These are phyloP conservation scores for Artemisia annua DNA, from an alignment of 129 eudicot genomes.

Conservation along the genomic window DNA sequence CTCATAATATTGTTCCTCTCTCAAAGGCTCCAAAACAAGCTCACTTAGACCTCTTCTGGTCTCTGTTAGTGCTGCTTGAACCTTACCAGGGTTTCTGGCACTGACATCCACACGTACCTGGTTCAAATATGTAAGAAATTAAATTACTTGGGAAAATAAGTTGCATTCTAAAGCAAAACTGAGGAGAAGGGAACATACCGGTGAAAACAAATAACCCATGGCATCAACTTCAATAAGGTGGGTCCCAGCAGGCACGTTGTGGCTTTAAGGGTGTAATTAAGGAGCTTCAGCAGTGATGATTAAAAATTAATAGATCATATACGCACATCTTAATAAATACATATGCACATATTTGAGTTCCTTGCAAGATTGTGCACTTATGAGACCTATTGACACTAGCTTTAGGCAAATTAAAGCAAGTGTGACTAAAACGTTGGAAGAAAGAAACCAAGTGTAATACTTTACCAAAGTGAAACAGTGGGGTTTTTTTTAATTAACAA, in stretches of 20 bases:
- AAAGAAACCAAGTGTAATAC: no score
- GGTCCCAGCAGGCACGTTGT: conserved; percentile 95
- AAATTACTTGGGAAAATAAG: neutral
- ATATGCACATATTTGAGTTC: neutral
- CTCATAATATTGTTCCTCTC: conserved; percentile 96
- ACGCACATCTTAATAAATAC: conserved; percentile 1
- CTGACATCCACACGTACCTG: conserved; percentile 99
- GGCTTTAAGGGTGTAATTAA: conserved; percentile 64
- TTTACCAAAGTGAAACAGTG: no score
- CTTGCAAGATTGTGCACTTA: no score
- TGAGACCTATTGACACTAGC: no score
- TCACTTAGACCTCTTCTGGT: conserved; percentile 79
- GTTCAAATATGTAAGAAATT: conserved; percentile 1
- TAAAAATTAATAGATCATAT: neutral
- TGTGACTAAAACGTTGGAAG: no score
- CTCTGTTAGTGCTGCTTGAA: conserved; percentile 97
- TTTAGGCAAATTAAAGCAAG: no score
- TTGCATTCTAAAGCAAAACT: neutral
- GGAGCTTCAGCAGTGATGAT: conserved; percentile 35
- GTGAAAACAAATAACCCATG: conserved; percentile 89
- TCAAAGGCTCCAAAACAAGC: conserved; percentile 91
- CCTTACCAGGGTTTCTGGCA: conserved; percentile 97
- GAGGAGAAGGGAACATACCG: conserved; percentile 47
- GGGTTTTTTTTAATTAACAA: no score
- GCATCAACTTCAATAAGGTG: conserved; percentile 97